phyloP scores from a whole-genome alignment of 306 rosid genomes.

The Astragalus membranaceus region DNA sequence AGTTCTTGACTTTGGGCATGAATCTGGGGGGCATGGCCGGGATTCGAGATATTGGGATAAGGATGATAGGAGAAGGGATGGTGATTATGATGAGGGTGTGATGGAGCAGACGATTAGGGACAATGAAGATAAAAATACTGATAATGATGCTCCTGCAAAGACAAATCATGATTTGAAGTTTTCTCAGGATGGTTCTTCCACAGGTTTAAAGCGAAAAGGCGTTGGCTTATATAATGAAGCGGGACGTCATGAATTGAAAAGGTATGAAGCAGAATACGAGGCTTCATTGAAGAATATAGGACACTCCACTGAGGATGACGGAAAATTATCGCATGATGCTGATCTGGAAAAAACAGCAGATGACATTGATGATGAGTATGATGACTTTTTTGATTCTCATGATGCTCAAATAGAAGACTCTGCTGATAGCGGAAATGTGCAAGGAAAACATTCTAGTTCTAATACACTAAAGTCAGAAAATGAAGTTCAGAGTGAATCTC shows the following conservation, averaged over 20 bases:
- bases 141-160: constrained; percentile 25
- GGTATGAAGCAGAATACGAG: constrained; percentile 83
- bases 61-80: constrained; percentile 97
- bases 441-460: constrained; percentile 35
- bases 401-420: constrained; percentile 50
- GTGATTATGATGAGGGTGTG: constrained; percentile 66
- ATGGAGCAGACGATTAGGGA: constrained; percentile 32
- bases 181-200: constrained; percentile 25
- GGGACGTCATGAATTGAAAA: constrained; percentile 87
- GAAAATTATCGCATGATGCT: constrained; percentile 23
- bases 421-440: constrained; percentile 27
- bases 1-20: constrained; percentile 75
- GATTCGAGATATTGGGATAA: constrained; percentile 96
- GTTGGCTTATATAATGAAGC: constrained; percentile 89
- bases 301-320: constrained; percentile 23
- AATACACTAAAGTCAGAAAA: constrained; percentile 18
- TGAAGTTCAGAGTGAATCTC: constrained; percentile 36
- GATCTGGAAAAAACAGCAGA: constrained; percentile 30
- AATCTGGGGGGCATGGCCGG: constrained; percentile 64
- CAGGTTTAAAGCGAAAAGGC: constrained; percentile 39
- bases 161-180: constrained; percentile 31
- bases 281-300: constrained; percentile 59
- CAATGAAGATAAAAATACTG: constrained; percentile 22
- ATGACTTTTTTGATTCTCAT: constrained; percentile 58
- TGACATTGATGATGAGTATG: constrained; percentile 76